Evolutionary conservation across 2,329 filamentous ascomycete species (phyloP).

Genomic region (Talaromyces verruculosus): DNA sequence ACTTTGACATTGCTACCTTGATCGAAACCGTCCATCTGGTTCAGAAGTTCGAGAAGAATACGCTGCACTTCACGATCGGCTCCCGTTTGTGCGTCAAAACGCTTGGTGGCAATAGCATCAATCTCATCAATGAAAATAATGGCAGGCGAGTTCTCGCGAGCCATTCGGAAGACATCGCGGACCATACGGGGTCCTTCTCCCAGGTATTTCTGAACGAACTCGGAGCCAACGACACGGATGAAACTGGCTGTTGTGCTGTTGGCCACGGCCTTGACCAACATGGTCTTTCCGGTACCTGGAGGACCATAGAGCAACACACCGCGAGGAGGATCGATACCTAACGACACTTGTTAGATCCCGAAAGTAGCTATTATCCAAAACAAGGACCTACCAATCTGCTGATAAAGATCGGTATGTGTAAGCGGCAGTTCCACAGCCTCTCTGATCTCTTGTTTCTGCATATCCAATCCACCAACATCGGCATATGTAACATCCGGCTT

Average conservation of each 20-base stretch:
- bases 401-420: slow-evolving; percentile 97
- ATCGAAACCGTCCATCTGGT: slow-evolving; percentile 99
- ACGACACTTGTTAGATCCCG: slow-evolving; percentile 25
- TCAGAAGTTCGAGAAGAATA: slow-evolving; percentile 93
- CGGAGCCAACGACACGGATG: slow-evolving; percentile 95
- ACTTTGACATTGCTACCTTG: slow-evolving; percentile 99
- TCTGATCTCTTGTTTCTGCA: slow-evolving; percentile 99
- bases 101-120: slow-evolving; percentile 97
- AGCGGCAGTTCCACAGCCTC: slow-evolving; percentile 96
- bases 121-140: slow-evolving; percentile 99
- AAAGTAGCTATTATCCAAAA: background rate
- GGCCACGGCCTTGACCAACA: slow-evolving; percentile 96
- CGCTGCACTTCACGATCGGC: slow-evolving; percentile 98
- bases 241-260: slow-evolving; percentile 98
- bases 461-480: slow-evolving; percentile 94
- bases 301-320: slow-evolving; percentile 96
- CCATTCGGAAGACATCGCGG: slow-evolving; percentile 98
- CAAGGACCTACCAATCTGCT: slow-evolving; percentile 73
- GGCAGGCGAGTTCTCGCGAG: slow-evolving; percentile 92
- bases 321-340: slow-evolving; percentile 85
- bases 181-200: slow-evolving; percentile 99
- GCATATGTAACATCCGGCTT: slow-evolving; percentile 98
- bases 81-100: slow-evolving; percentile 97
- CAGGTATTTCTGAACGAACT: slow-evolving; percentile 98
- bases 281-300: slow-evolving; percentile 93